Percentiles rank a stretch among this genome's conserved stretches.
Evolutionary conservation across 352 stramenopile species (phyloP).

Genomic region (Phytophthora sp.): DNA sequence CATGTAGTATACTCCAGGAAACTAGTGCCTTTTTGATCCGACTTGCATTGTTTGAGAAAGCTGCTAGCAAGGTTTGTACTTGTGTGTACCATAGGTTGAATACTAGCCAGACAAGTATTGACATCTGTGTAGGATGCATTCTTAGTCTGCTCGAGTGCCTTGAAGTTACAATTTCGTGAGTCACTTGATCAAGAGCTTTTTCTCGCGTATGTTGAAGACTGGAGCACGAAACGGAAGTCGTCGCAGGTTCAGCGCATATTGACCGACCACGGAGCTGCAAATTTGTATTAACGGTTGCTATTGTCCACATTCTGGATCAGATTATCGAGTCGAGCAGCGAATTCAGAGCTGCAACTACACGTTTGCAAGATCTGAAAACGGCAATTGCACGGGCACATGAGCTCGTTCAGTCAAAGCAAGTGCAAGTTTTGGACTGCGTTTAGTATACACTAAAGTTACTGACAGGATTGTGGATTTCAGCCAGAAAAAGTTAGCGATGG

Average conservation of each 20-base stretch:
- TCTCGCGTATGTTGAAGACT: constrained; percentile 58
- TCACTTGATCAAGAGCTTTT: constrained; percentile 66
- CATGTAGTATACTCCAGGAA: constrained; percentile 40
- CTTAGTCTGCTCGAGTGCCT: constrained; percentile 52
- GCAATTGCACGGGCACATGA: constrained; percentile 25
- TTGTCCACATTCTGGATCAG: background rate
- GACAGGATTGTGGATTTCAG: constrained; percentile 1
- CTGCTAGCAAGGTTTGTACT: constrained; percentile 43
- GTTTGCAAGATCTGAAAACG: constrained; percentile 22
- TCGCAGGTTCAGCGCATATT: constrained; percentile 29
- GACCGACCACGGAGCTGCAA: background rate
- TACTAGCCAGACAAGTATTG: background rate
- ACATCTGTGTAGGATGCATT: constrained; percentile 51
- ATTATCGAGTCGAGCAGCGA: constrained; percentile 18
- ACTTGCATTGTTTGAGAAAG: constrained; percentile 58
- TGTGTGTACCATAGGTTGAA: background rate
- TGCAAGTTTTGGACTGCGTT: background rate
- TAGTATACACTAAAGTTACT: background rate
- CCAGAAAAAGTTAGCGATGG: constrained; percentile 30
- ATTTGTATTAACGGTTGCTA: background rate
- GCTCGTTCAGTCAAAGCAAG: constrained; percentile 23
- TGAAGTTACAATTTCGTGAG: constrained; percentile 67
- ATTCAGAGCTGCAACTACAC: constrained; percentile 18
- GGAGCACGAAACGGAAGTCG: constrained; percentile 31
- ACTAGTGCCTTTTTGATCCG: constrained; percentile 30